Base-by-base conservation (phyloP, 805 yeast species). In the Dipodascopsis uninucleata region DNA sequence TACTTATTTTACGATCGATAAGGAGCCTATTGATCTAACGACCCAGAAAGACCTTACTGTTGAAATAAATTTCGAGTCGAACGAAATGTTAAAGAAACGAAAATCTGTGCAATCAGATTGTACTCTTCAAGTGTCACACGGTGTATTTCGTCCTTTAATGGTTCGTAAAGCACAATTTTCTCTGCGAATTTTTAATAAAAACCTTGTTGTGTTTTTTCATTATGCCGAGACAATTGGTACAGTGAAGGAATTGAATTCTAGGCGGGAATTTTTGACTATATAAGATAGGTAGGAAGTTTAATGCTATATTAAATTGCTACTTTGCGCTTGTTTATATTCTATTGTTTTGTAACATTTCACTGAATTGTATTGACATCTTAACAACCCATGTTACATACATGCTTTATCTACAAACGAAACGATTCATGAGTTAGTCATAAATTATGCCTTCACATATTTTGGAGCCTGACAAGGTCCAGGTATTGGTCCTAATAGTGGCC, bases 381-480 rank as follows among this genome's bases (percentile, higher is more conserved):
- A n/a, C n/a, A n/a, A n/a, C n/a, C n/a, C n/a, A n/a, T n/a, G n/a
- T n/a, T n/a, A n/a, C n/a, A n/a, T n/a, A n/a, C n/a, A n/a, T n/a
- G n/a, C n/a, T n/a, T n/a, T n/a, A n/a, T n/a, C n/a, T n/a, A n/a
- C n/a, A n/a, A n/a, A n/a, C n/a, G n/a, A n/a, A n/a, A n/a, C n/a
- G n/a, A n/a, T n/a, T n/a, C n/a, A n/a, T n/a, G n/a, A n/a, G n/a
- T n/a, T n/a, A n/a, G n/a, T n/a, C n/a, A n/a, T n/a, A n/a, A n/a
- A n/a, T n/a, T n/a, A n/a, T n/a, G n/a, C n/a, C 9, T n/a, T 10
- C 14, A 7, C 28, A 28, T 34, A 34, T 18, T 34, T 34, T 12
- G 28, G 47, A 20, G 41, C 58, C 6, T 50, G 41, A 39, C 85
- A 81, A 1, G 72, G 73, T 1, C 62, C 65, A 0, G 83, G 82